Conservation (phyloP, 2,329 filamentous ascomycete species). For the Dothiorella sarmentorum region DNA sequence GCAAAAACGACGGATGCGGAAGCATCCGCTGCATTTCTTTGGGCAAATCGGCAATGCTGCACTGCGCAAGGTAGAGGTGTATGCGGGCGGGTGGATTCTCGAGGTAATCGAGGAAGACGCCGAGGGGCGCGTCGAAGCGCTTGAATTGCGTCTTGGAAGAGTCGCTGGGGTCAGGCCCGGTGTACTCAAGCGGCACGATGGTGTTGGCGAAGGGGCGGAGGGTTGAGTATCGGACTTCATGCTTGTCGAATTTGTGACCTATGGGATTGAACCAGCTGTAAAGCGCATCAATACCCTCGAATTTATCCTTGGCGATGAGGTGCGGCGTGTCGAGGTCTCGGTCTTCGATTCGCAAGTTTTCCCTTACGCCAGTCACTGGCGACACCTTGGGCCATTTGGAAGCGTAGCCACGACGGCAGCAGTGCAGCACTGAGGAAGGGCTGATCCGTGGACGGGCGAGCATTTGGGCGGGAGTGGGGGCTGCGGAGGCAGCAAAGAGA, state of each 20-base stretch:
- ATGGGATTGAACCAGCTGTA: neutral
- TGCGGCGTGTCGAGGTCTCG: neutral
- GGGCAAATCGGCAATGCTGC: constrained; percentile 67
- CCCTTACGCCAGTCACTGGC: neutral
- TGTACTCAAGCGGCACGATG: constrained; percentile 51
- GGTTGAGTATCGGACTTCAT: neutral
- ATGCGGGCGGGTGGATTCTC: constrained; percentile 29
- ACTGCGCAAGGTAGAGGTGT: constrained; percentile 82
- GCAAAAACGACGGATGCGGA: constrained; percentile 47
- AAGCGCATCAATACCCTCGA: neutral
- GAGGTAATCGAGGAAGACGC: constrained; percentile 60
- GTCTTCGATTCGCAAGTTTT: neutral
- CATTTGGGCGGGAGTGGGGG: neutral
- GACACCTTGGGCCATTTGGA: neutral
- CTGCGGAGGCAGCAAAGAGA: neutral
- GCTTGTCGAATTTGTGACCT: neutral
- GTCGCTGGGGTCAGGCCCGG: constrained; percentile 25
- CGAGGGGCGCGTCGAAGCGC: constrained; percentile 59
- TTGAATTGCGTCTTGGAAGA: constrained; percentile 48
- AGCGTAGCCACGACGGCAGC: neutral
- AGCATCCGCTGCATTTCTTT: constrained; percentile 63
- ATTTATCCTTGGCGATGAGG: neutral
- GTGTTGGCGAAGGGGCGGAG: neutral
- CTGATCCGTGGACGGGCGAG: neutral
- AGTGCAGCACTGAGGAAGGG: neutral